Evolutionary conservation across 495 filamentous ascomycete species (phyloP), one percentile per base, ranked within the genome.

Genomic region (Aspergillus steynii): DNA sequence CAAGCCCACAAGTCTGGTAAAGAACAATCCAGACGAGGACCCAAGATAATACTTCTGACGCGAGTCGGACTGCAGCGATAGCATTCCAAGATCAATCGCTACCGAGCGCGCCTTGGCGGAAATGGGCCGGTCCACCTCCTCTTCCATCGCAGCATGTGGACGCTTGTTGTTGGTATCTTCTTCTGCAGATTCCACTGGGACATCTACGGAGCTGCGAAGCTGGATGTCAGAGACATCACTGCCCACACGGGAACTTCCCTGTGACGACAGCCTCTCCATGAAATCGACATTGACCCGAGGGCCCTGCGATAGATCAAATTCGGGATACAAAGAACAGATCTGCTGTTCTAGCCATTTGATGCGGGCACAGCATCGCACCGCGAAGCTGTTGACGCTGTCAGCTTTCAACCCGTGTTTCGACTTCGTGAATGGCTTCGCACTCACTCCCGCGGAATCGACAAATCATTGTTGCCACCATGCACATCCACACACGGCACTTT

Each of bases 41-140:
- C 68, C 68, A 12, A 70, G 56, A 34, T 70, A 71, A 25, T 66
- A 62, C 48, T 68, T 60, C 42, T 71, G 68, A 25, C 68, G 59
- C 7, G 65, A 68, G 34, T 71, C 68, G 1, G 65, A 68, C 27
- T 71, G 65, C 10, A 71, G 61, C 14, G 68, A 68, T 10, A 68
- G 63, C 65, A 71, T 71, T 1, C 68, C 65, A 9, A 71, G 52
- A 28, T 68, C 65, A 32, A 68, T 66, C 3, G 68, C 68, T 26
- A 71, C 63, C 20, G 68, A 68, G 15, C 65, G 65, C 27, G 68
- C 68, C 53, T 71, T 64, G 26, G 58, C 63, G 49, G 65, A 66
- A 15, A 58, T 53, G 1, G 64, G 62, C 4, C 50, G 61, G 37
- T 65, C 63, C 10, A 49, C 47, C 1, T 67, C 67, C 29, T 31